Evolutionary conservation across 495 filamentous ascomycete species (phyloP).

Genomic region (Diplogelasinospora grovesii): DNA sequence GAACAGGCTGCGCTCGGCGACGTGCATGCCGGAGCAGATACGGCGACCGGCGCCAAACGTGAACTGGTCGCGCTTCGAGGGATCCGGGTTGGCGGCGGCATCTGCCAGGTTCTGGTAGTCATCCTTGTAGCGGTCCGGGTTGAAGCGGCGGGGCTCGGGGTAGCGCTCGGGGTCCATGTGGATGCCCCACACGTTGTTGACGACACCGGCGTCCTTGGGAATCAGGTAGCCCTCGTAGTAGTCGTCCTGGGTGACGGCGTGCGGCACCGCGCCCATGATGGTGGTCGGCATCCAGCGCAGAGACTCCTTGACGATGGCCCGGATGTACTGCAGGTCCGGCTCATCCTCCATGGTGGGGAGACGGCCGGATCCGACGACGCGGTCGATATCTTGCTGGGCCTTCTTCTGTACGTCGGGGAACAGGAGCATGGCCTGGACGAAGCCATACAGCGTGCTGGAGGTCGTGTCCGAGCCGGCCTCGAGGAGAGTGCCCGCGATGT

Average conservation of each 20-base stretch:
- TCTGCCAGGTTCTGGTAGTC: slow-evolving; percentile 23
- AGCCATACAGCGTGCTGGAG: slow-evolving; percentile 44
- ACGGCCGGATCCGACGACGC: slow-evolving; percentile 42
- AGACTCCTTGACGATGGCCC: slow-evolving; percentile 47
- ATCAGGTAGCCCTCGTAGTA: slow-evolving; percentile 44
- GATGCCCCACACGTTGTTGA: slow-evolving; percentile 46
- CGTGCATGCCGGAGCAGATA: slow-evolving; percentile 51
- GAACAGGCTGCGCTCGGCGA: slow-evolving; percentile 53
- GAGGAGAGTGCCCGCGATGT: slow-evolving; percentile 47
- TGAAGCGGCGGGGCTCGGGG: slow-evolving; percentile 31
- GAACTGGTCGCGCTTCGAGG: slow-evolving; percentile 36
- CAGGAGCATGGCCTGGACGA: slow-evolving; percentile 52
- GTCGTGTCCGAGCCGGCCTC: slow-evolving; percentile 55
- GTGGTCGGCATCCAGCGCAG: slow-evolving; percentile 55
- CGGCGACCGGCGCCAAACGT: slow-evolving; percentile 55
- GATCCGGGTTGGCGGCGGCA: slow-evolving; percentile 28
- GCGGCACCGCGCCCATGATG: slow-evolving; percentile 48
- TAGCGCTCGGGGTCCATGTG: slow-evolving; percentile 29
- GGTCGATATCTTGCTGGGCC: slow-evolving; percentile 51
- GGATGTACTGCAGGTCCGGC: slow-evolving; percentile 45
- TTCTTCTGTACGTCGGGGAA: slow-evolving; percentile 43
- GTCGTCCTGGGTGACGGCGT: slow-evolving; percentile 47
- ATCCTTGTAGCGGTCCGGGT: slow-evolving; percentile 25
- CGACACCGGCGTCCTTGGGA: slow-evolving; percentile 40
- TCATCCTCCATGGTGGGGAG: slow-evolving; percentile 48